These are phyloP conservation scores for Musa schizocarpa DNA, from an alignment of 176 grass and related monocot genomes.

Conservation along the genomic window DNA sequence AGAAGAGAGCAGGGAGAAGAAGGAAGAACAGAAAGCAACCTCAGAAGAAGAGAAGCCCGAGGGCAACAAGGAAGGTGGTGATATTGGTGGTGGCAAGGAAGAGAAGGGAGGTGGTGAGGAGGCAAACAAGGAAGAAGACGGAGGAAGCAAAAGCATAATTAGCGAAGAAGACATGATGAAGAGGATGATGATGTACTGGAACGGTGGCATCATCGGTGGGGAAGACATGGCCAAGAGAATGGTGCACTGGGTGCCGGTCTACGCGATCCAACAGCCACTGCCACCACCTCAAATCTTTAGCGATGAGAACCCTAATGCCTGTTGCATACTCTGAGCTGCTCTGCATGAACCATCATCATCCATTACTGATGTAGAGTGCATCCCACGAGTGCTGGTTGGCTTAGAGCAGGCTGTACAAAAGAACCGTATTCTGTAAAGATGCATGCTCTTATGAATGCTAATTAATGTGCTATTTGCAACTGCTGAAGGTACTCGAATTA, in stretches of 20 bases:
- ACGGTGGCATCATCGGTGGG: not conserved
- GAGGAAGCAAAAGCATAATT: not conserved
- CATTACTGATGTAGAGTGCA: no score
- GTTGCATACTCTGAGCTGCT: not conserved
- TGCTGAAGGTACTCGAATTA: no score
- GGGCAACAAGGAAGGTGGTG: not conserved
- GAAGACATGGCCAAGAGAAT: not conserved
- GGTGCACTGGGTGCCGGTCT: not conserved
- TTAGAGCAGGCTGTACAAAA: no score
- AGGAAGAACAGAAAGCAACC: not conserved
- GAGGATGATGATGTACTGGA: not conserved
- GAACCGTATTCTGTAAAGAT: no score
- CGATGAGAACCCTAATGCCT: slow-evolving; percentile 2
- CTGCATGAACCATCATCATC: no score
- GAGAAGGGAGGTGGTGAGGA: not conserved
- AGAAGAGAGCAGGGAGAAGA: not conserved
- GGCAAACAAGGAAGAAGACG: not conserved
- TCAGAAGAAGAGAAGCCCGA: not conserved
- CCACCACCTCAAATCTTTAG: not conserved
- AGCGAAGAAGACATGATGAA: not conserved
- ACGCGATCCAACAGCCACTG: not conserved
- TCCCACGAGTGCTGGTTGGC: no score
- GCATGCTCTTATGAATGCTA: no score
- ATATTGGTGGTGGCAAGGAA: not conserved
- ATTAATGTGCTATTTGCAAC: no score